Evolutionary conservation across 805 yeast genomes (phyloP), one percentile per base, ranked within the genome.

Genomic region (Hanseniaspora hatyaiensis): DNA sequence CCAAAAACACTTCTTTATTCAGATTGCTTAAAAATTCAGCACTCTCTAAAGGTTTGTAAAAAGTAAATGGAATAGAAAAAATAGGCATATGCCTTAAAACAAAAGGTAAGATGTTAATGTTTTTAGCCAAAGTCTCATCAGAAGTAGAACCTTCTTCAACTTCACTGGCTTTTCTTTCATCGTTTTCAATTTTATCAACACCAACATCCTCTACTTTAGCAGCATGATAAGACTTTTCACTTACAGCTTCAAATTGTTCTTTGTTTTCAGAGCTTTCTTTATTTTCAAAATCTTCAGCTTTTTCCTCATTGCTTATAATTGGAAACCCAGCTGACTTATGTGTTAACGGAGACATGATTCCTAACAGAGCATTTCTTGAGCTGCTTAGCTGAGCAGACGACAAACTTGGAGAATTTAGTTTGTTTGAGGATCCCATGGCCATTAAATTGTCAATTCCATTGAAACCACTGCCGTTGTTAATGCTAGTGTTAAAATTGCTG

Each of bases 81-180:
- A 79, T 66, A 16, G 84, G 79, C 50, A 80, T 73, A 34, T 78
- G 74, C 50, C 88, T 64, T 23, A 82, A 60, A 9, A 82, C 67
- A 61, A 82, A 75, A 1, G 87, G 88, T 29, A 82, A 60, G 62
- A 79, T 78, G 53, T 79, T 81, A 5, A 83, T 71, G 53, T 40
- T 58, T 60, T 5, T 39, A 5, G 30, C 34, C n/a, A 28, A 20
- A 8, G 16, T 38, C 13, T 43, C 47, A 28, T 15, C 40, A 4
- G n/a, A n/a, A n/a, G n/a, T n/a, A n/a, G n/a, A n/a, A n/a, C 13
- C 20, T 4, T 16, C 40, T 12, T 29, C 34, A 3, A 12, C 24
- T 6, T 40, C 36, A 16, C 22, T 12, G 29, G n/a, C n/a, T n/a
- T n/a, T n/a, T n/a, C n/a, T n/a, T n/a, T n/a, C n/a, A 26, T 26